phyloP scores from a whole-genome alignment of 2,329 filamentous ascomycete genomes.

The Ceratocystis cubensis region DNA sequence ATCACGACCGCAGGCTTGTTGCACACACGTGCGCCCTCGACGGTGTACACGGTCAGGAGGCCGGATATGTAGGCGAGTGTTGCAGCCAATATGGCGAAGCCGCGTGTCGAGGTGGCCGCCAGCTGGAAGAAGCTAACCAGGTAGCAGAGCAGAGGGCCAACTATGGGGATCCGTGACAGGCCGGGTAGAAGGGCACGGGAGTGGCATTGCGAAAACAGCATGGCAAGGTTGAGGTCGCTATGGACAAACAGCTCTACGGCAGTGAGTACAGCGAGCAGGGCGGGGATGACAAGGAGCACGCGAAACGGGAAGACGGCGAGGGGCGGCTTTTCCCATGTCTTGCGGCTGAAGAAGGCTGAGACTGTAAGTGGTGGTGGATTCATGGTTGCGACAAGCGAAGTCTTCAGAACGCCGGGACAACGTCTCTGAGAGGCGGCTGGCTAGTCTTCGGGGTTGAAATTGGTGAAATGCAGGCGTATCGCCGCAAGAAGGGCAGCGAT shows the following conservation, averaged over 20 bases:
- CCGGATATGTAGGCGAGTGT: conserved; percentile 36
- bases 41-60: conserved; percentile 37
- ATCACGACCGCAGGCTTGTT: conserved; percentile 30
- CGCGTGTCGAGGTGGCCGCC: conserved; percentile 33
- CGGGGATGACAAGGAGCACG: conserved; percentile 38
- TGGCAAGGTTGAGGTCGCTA: conserved; percentile 39
- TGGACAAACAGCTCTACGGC: conserved; percentile 33
- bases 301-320: conserved; percentile 42
- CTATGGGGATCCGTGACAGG: conserved; percentile 34
- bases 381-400: background rate
- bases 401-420: too few species aligned
- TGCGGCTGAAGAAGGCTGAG: conserved; percentile 1
- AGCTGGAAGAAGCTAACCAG: conserved; percentile 38
- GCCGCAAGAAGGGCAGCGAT: background rate
- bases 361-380: background rate
- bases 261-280: conserved; percentile 36
- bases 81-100: conserved; percentile 32
- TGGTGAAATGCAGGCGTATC: background rate
- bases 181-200: conserved; percentile 34
- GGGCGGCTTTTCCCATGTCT: conserved; percentile 29
- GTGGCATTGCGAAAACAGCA: conserved; percentile 44
- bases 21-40: conserved; percentile 38
- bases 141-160: conserved; percentile 39
- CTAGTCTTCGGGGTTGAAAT: background rate
- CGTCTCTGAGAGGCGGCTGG: too few species aligned